phyloP scores from a whole-genome alignment of 192 early-diverging fungal species.

The Gamsiella multidivaricata region DNA sequence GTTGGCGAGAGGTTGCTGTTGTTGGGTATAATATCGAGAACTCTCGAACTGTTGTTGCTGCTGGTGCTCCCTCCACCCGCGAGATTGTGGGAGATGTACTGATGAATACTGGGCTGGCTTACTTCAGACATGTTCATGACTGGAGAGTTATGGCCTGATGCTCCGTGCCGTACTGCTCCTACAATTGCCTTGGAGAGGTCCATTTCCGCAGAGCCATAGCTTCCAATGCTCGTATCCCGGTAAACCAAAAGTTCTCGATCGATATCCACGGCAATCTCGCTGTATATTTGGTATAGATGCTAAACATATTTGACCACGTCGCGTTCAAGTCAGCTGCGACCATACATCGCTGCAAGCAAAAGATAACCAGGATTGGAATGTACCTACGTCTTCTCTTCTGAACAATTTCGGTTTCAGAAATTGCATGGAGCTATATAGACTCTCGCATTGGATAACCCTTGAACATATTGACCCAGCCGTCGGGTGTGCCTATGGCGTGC shows the following conservation, averaged over 20 bases:
- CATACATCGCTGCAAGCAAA: too few species aligned
- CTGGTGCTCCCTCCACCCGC: too few species aligned
- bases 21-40: constrained; percentile 6
- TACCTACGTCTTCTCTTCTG: constrained; percentile 46
- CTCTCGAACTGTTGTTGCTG: not conserved
- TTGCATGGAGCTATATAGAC: constrained; percentile 44
- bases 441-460: constrained; percentile 34
- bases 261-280: constrained; percentile 19
- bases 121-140: constrained; percentile 10
- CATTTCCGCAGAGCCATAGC: not conserved
- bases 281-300: constrained; percentile 48
- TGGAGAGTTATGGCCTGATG: constrained; percentile 29
- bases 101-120: constrained; percentile 17
- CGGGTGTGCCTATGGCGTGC: constrained; percentile 31
- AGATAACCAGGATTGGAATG: too few species aligned
- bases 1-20: constrained; percentile 23
- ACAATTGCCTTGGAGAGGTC: not conserved
- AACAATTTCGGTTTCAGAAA: constrained; percentile 48
- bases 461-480: constrained; percentile 42
- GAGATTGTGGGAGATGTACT: constrained; percentile 7
- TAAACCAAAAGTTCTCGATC: constrained; percentile 27
- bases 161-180: not conserved
- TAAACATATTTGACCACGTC: constrained; percentile 4
- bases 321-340: too few species aligned
- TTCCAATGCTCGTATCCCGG: constrained; percentile 12